Percentiles rank a stretch among this genome's conserved stretches.
These are phyloP conservation scores for Selenicereus undatus DNA, from an alignment of 148 eudicot genomes.

Conservation along the genomic window DNA sequence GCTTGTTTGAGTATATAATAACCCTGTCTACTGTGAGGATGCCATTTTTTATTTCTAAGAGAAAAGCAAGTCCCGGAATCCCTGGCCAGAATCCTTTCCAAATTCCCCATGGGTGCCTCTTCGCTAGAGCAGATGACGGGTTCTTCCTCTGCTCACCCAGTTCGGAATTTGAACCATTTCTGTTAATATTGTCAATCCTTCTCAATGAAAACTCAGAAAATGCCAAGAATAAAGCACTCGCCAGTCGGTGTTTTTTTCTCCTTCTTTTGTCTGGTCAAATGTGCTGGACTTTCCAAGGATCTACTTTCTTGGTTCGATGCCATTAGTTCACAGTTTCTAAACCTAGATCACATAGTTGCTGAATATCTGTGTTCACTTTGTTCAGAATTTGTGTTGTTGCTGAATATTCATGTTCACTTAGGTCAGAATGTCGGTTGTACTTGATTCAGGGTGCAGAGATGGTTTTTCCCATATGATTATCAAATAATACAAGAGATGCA, in stretches of 20 bases:
- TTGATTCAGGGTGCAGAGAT: conserved; percentile 68
- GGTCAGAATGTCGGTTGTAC: not conserved
- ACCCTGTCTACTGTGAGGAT: not conserved
- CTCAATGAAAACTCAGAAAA: not conserved
- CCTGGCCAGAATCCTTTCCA: not conserved
- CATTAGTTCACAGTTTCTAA: not conserved
- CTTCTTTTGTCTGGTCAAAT: not conserved
- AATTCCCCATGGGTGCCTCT: not conserved
- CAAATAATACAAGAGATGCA: conserved; percentile 86
- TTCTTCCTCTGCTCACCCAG: not conserved
- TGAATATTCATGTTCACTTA: not conserved
- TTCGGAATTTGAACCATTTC: not conserved
- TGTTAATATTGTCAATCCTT: not conserved
- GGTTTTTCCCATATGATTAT: conserved; percentile 85
- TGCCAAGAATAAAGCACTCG: not conserved
- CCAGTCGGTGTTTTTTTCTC: not conserved
- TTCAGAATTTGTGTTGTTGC: not conserved
- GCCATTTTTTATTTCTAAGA: not conserved
- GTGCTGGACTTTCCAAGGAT: not conserved
- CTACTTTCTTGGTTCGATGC: not conserved
- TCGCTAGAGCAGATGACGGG: not conserved
- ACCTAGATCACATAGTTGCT: not conserved
- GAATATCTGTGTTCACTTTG: not conserved
- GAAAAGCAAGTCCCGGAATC: not conserved
- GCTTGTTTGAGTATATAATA: not conserved